These are phyloP conservation scores for Malassezia obtusa DNA, from an alignment of 1,284 basidiomycete genomes.

Conservation along the genomic window DNA sequence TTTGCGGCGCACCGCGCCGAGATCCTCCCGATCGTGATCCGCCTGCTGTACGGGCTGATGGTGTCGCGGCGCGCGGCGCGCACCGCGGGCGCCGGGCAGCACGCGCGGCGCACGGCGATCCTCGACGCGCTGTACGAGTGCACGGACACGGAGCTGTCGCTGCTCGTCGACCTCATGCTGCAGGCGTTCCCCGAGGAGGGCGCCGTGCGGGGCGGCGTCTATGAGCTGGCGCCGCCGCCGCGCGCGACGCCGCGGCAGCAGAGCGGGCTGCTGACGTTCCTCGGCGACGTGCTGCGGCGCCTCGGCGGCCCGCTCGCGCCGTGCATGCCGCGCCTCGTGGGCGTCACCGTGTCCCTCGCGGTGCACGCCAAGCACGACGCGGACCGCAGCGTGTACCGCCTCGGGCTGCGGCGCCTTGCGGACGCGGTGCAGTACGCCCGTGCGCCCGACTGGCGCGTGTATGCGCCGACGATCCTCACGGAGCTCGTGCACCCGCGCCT, in stretches of 20 bases:
- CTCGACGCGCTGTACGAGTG: constrained; percentile 65
- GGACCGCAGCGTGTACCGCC: constrained; percentile 55
- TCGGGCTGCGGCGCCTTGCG: constrained; percentile 72
- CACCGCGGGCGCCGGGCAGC: constrained; percentile 55
- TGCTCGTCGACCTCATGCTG: constrained; percentile 85
- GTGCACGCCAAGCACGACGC: constrained; percentile 25
- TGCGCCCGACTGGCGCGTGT: constrained; percentile 66
- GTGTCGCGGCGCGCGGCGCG: constrained; percentile 66
- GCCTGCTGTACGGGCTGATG: constrained; percentile 81
- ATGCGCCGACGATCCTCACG: constrained; percentile 61
- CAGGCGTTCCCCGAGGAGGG: constrained; percentile 56
- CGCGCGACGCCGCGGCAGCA: constrained; percentile 28
- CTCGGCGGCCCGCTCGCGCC: constrained; percentile 26
- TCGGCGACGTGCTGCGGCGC: constrained; percentile 42
- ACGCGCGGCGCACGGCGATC: constrained; percentile 61
- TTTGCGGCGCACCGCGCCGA: constrained; percentile 59
- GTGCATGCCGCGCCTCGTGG: constrained; percentile 31
- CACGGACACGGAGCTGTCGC: constrained; percentile 61
- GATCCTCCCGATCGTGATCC: constrained; percentile 65
- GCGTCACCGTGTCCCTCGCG: constrained; percentile 31
- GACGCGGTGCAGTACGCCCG: constrained; percentile 66
- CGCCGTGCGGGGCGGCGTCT: constrained; percentile 9
- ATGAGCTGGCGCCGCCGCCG: constrained; percentile 24
- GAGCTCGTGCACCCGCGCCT: constrained; percentile 75
- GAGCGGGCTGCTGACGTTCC: constrained; percentile 49